phyloP scores from a whole-genome alignment of 1,284 basidiomycete genomes.

The Neotropicomus parvogracilis region DNA sequence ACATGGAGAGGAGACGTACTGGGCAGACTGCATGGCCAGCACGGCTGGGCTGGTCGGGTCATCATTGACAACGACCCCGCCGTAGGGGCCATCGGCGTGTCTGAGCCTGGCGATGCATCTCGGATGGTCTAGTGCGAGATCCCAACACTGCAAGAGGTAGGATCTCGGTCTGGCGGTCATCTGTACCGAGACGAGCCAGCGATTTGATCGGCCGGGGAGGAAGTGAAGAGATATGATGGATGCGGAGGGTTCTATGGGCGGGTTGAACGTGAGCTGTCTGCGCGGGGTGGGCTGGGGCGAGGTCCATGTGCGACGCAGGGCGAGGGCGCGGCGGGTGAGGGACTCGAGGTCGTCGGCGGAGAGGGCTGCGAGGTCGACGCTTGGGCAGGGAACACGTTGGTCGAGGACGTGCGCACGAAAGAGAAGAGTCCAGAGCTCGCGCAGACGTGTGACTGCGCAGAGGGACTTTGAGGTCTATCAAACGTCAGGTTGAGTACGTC shows the following conservation, averaged over 20 bases:
- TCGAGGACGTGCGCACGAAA: constrained; percentile 41
- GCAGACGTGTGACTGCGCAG: constrained; percentile 40
- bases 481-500: background rate
- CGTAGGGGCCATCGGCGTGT: constrained; percentile 33
- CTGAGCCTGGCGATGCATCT: constrained; percentile 38
- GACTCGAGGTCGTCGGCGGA: constrained; percentile 43
- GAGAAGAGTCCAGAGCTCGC: constrained; percentile 49
- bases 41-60: constrained; percentile 29
- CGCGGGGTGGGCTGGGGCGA: constrained; percentile 37
- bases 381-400: constrained; percentile 46
- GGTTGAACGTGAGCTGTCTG: constrained; percentile 28
- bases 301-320: constrained; percentile 47
- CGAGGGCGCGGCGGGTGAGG: constrained; percentile 37
- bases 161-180: constrained; percentile 24
- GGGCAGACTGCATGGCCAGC: constrained; percentile 40
- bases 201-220: constrained; percentile 37
- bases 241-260: constrained; percentile 21
- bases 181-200: constrained; percentile 46
- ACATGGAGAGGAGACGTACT: constrained; percentile 27
- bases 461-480: constrained; percentile 48
- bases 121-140: constrained; percentile 32
- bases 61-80: constrained; percentile 43
- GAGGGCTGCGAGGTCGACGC: constrained; percentile 36
- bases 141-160: constrained; percentile 55
- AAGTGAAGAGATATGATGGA: constrained; percentile 46